Conservation (phyloP, 179 eudicot genomes). For the Silene noctiflora region DNA sequence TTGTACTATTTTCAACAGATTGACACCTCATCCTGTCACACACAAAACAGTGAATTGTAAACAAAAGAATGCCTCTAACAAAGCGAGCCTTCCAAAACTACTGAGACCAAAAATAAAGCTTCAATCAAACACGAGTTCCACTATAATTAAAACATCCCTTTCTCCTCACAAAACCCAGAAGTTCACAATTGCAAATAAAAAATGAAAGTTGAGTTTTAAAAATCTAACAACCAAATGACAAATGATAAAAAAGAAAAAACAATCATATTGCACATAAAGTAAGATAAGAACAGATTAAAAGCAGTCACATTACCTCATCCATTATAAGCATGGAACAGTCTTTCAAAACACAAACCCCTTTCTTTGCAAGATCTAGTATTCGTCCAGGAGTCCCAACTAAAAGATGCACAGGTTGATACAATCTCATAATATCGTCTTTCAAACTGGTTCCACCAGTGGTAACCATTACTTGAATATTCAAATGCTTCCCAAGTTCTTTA, state of each 20-base stretch:
- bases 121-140: not conserved
- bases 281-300: not conserved
- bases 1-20: not conserved
- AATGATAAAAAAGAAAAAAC: not conserved
- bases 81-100: not conserved
- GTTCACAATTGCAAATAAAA: not conserved
- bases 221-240: not conserved
- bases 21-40: not conserved
- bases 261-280: not conserved
- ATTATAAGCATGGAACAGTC: slow-evolving; percentile 72
- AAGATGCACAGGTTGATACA: slow-evolving; percentile 87
- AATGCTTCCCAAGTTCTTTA: slow-evolving; percentile 92
- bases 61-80: not conserved
- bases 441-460: slow-evolving; percentile 96
- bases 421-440: slow-evolving; percentile 92
- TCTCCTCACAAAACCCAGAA: not conserved
- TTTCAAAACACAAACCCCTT: slow-evolving; percentile 65
- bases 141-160: not conserved
- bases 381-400: slow-evolving; percentile 90
- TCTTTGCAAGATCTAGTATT: slow-evolving; percentile 69
- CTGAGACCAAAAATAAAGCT: not conserved
- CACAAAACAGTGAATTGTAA: not conserved
- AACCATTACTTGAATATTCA: slow-evolving; percentile 86
- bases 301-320: slow-evolving; percentile 67
- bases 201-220: too few relatives aligned